Base-by-base conservation (phyloP, 2,329 filamentous ascomycete species). In the Trichoderma atroviride region DNA sequence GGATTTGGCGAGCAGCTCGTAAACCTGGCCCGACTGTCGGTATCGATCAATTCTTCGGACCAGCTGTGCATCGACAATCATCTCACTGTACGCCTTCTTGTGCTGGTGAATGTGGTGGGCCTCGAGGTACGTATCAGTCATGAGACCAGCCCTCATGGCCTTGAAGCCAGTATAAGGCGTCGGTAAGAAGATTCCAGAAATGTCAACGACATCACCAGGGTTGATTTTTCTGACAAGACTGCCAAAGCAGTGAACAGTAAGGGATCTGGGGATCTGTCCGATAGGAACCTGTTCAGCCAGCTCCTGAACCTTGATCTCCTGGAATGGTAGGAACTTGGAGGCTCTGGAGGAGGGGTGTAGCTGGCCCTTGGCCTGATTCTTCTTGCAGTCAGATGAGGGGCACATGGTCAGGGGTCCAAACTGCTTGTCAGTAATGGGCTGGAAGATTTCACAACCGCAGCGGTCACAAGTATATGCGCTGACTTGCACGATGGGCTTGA, bases 211-310 rank as follows among this genome's bases (percentile, higher is more conserved):
- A 80, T 99, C 96, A 72, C 96, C 96, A 2, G 96, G 96, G 78
- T 93, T 98, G 76, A 98, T 88, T 75, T 93, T 90, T 70, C 96
- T 87, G 35, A 95, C 93, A 14, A 97, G 86, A 71, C 89, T 92
- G 71, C 96, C 96, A 77, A 96, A 91, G 80, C 94, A 97, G 75
- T 97, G 88, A 27, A 99, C 84, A 0, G 95, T 98, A 72, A 99
- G 83, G 69, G 93, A 93, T 70, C 96, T 89, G 37, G 96, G 96
- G 75, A 99, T 99, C 78, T 99, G 96, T 62, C 96, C 96, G 72
- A 99, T 96, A 9, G 96, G 96, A 0, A 99, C 96, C 80, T 99
- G 96, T 79, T 99, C 96, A n/a, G 96, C 94, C 89, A 98, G 93
- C 79, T 99, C 96, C 81, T 99, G 96, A 69, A 99, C 94, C 83